Conservation (phyloP, 495 filamentous ascomycete genomes). For the Wilcoxina mikolae region DNA sequence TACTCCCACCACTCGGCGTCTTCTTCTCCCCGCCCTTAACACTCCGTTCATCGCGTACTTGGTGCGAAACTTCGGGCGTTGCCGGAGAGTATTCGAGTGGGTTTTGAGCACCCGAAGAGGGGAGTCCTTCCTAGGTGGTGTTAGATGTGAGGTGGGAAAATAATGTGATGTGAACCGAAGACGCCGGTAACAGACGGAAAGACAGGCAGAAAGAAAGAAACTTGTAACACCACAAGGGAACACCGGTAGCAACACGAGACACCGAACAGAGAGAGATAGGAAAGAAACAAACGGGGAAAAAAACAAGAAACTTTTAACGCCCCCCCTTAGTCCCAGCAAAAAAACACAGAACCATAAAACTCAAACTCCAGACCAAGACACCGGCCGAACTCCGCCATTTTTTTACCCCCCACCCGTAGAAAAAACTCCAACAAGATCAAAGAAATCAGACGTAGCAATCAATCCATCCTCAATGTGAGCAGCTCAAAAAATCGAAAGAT, state of each 20-base stretch:
- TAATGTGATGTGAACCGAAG: background rate
- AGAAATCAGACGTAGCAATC: background rate
- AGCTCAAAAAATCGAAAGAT: background rate
- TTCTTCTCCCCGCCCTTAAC: conserved; percentile 7
- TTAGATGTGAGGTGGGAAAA: background rate
- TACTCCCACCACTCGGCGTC: conserved; percentile 17
- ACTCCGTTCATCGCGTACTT: conserved; percentile 7
- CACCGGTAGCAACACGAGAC: no score
- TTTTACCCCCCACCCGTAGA: no score
- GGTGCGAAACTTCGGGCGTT: conserved; percentile 11
- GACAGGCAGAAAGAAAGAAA: no score
- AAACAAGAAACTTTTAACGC: background rate
- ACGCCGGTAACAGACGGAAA: background rate
- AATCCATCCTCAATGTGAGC: background rate
- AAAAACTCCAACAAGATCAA: background rate
- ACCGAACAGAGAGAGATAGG: no score
- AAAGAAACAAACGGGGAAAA: no score
- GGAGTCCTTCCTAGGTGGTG: background rate
- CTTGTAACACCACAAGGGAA: no score
- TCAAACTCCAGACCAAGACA: no score
- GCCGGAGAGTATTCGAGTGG: conserved; percentile 17
- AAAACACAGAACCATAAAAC: no score
- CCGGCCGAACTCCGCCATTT: no score
- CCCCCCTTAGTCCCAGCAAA: background rate
- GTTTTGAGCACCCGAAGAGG: background rate